Evolutionary conservation across 2,329 filamentous ascomycete genomes (phyloP).

Genomic region (Aschersonia sp.): DNA sequence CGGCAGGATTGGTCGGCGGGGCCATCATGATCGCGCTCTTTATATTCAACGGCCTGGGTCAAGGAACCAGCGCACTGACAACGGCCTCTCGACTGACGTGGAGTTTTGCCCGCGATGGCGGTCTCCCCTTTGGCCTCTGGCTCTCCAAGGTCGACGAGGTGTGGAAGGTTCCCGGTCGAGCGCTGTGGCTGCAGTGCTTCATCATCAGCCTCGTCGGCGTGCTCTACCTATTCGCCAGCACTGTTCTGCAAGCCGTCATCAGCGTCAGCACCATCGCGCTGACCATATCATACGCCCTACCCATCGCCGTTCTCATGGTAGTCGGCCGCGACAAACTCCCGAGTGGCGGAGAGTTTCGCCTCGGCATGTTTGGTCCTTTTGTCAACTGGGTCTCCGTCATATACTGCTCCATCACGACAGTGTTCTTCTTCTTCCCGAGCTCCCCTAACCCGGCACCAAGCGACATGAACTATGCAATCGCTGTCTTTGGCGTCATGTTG

Average conservation of each 20-base stretch:
- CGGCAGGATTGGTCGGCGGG: constrained; percentile 20
- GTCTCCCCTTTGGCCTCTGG: constrained; percentile 28
- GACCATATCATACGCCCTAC: constrained; percentile 33
- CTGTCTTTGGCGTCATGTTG: constrained; percentile 40
- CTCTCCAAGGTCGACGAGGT: constrained; percentile 25
- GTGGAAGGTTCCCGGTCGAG: constrained; percentile 37
- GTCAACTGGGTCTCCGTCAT: constrained; percentile 33
- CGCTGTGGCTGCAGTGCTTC: constrained; percentile 36
- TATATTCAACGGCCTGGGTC: constrained; percentile 39
- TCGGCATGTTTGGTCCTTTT: constrained; percentile 28
- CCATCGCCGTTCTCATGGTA: constrained; percentile 30
- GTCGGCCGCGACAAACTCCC: constrained; percentile 38
- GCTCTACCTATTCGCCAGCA: constrained; percentile 38
- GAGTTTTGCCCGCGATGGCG: constrained; percentile 40
- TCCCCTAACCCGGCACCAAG: constrained; percentile 25
- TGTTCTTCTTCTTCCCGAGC: constrained; percentile 41
- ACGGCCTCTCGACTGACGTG: constrained; percentile 37
- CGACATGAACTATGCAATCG: constrained; percentile 46
- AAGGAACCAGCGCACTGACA: constrained; percentile 35
- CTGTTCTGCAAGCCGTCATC: constrained; percentile 37
- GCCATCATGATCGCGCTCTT: constrained; percentile 34
- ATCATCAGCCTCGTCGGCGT: constrained; percentile 30
- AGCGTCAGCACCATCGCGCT: constrained; percentile 42
- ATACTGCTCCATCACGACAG: constrained; percentile 35
- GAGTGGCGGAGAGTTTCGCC: constrained; percentile 23